Evolutionary conservation across 2,329 filamentous ascomycete genomes (phyloP).

Genomic region (Xylariaceae sp.): DNA sequence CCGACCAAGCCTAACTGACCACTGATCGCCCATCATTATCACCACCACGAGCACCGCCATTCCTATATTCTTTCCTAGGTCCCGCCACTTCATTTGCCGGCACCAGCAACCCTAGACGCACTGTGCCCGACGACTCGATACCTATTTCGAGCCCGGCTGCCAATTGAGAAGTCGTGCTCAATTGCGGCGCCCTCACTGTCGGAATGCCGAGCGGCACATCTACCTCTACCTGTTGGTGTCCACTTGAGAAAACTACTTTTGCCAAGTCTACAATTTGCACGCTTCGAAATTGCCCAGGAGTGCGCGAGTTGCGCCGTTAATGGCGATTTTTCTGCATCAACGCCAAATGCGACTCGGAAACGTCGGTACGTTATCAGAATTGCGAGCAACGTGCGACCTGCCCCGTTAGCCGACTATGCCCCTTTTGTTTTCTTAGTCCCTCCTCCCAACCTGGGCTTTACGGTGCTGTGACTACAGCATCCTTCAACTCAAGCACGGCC

Average conservation of each 20-base stretch:
- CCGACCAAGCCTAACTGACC: background rate
- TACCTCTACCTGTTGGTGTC: conserved; percentile 1
- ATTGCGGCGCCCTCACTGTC: conserved; percentile 1
- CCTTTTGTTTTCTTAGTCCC: background rate
- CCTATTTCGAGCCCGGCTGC: conserved; percentile 10
- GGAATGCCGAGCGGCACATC: conserved; percentile 10
- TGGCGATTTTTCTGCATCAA: background rate
- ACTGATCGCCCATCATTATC: background rate
- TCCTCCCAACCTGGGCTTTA: no score
- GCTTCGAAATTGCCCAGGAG: conserved; percentile 9
- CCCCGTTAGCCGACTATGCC: background rate
- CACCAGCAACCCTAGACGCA: conserved; percentile 9
- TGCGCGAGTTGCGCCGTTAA: conserved; percentile 5
- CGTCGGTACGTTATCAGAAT: conserved; percentile 12
- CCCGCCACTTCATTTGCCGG: conserved; percentile 8
- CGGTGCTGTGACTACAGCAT: no score
- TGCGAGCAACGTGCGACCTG: conserved; percentile 9
- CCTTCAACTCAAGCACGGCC: background rate
- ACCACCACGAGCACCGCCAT: background rate
- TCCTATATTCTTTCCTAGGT: background rate
- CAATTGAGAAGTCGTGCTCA: conserved; percentile 12
- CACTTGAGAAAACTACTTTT: conserved; percentile 9
- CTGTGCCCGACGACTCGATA: conserved; percentile 9
- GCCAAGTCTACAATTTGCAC: background rate
- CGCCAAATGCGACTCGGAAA: conserved; percentile 4